A percentile compares a stretch with the other conserved stretches of the same genome.
These are phyloP conservation scores for Paecilomyces sp. DNA, from an alignment of 2,329 filamentous ascomycete species.

Conservation along the genomic window DNA sequence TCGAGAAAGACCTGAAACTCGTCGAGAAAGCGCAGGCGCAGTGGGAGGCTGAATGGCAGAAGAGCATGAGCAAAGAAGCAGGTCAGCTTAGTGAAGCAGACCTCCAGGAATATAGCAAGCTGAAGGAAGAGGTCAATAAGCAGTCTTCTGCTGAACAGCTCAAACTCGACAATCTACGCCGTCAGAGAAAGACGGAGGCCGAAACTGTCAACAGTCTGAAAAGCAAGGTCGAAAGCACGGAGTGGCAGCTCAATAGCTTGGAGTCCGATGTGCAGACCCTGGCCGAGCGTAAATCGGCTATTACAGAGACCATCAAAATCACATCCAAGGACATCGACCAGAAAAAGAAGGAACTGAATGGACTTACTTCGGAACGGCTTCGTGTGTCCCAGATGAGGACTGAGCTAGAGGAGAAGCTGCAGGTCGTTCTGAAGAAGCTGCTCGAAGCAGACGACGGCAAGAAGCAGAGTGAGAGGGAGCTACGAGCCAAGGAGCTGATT, in stretches of 20 bases:
- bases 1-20: conserved; percentile 69
- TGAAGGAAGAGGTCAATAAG: conserved; percentile 78
- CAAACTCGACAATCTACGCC: conserved; percentile 76
- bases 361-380: conserved; percentile 73
- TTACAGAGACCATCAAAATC: conserved; percentile 58
- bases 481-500: conserved; percentile 72
- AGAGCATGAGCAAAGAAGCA: conserved; percentile 77
- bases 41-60: conserved; percentile 82
- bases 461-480: conserved; percentile 77
- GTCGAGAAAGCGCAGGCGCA: conserved; percentile 86
- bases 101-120: conserved; percentile 78
- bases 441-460: conserved; percentile 77
- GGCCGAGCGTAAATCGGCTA: conserved; percentile 58
- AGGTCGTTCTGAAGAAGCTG: conserved; percentile 73
- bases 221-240: conserved; percentile 73
- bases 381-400: conserved; percentile 74
- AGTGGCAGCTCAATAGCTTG: conserved; percentile 66
- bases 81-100: conserved; percentile 79
- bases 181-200: conserved; percentile 84
- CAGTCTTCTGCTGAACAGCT: conserved; percentile 74
- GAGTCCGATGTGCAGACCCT: conserved; percentile 64
- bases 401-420: conserved; percentile 86
- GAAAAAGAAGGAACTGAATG: conserved; percentile 89
- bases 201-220: conserved; percentile 85
- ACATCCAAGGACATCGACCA: conserved; percentile 69